Evolutionary conservation across 768 basidiomycete genomes (phyloP).

Genomic region (Paxillus ammoniavirescens): DNA sequence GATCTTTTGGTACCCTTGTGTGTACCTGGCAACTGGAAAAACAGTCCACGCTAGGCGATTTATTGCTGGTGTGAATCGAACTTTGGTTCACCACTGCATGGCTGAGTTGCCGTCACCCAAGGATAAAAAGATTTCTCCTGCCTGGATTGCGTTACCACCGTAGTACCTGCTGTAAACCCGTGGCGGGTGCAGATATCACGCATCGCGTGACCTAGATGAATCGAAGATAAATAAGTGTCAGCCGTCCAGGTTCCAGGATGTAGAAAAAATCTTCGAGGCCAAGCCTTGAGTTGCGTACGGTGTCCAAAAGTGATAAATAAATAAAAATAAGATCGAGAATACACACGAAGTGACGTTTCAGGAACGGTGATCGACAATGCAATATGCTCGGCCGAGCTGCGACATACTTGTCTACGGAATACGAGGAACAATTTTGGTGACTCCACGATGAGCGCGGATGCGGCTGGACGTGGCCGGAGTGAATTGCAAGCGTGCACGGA

Average conservation of each 20-base stretch:
- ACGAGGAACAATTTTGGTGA: not conserved
- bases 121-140: not conserved
- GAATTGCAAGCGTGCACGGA: not conserved
- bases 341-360: not conserved
- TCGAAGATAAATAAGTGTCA: not conserved
- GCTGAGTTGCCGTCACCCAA: not conserved
- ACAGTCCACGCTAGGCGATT: not conserved
- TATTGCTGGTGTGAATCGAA: not conserved
- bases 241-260: not conserved
- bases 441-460: too few species aligned
- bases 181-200: not conserved
- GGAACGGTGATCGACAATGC: not conserved
- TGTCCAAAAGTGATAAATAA: not conserved
- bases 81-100: not conserved
- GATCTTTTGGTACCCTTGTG: not conserved
- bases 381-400: not conserved
- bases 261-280: not conserved
- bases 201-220: not conserved
- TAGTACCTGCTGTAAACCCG: not conserved
- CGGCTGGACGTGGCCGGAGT: not conserved
- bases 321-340: not conserved
- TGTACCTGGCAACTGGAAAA: not conserved
- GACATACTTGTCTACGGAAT: not conserved
- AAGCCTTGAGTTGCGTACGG: too few species aligned
- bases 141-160: not conserved